Conservation (phyloP, 306 rosid genomes). For the barrel medic (Medicago truncatula) region DNA sequence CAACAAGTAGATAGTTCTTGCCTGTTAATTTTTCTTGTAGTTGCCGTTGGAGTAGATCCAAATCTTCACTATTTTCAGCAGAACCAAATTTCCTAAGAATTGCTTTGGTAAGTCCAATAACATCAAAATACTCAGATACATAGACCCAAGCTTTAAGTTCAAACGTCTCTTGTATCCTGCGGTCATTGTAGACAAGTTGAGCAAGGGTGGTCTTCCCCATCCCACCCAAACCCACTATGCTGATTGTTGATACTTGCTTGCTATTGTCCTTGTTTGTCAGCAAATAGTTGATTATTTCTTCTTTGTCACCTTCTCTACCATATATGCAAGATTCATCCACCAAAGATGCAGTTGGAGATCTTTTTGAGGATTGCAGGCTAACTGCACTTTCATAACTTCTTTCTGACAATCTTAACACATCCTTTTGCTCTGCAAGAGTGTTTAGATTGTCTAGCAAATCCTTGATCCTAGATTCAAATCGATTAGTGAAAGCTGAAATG, state of each 20-base stretch:
- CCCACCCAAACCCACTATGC: conserved; percentile 3
- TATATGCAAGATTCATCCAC: conserved; percentile 18
- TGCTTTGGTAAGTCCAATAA: conserved; percentile 3
- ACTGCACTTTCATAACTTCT: background rate
- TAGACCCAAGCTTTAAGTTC: conserved; percentile 5
- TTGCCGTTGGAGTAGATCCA: background rate
- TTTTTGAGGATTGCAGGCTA: background rate
- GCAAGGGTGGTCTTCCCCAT: conserved; percentile 40
- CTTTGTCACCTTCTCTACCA: conserved; percentile 26
- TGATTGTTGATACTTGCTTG: background rate
- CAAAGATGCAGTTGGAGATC: conserved; percentile 31
- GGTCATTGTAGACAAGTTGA: conserved; percentile 20
- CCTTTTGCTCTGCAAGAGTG: background rate
- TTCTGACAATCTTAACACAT: background rate
- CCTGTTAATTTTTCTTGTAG: background rate
- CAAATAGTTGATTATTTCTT: background rate
- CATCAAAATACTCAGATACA: background rate
- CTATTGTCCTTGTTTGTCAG: background rate
- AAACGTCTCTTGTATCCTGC: background rate
- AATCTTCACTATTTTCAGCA: background rate
- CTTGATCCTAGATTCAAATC: background rate
- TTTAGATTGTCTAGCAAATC: background rate
- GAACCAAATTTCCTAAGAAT: background rate
- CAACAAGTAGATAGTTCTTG: background rate
- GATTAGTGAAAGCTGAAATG: background rate